Conservation (phyloP, 768 basidiomycete genomes). For the Baorangia bicolor region DNA sequence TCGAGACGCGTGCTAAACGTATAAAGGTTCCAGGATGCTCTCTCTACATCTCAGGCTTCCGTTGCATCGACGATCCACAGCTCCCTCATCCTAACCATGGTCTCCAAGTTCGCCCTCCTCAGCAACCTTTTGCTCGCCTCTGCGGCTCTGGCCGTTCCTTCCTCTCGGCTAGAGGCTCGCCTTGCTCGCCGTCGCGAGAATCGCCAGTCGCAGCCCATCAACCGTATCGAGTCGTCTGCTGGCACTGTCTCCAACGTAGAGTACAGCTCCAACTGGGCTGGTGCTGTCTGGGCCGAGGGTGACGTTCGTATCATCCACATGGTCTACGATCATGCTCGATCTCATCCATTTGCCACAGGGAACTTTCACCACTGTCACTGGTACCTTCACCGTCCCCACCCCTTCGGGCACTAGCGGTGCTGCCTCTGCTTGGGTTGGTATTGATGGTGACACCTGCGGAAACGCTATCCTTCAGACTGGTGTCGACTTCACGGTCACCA, state of each 20-base stretch:
- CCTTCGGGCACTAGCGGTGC: slow-evolving; percentile 7
- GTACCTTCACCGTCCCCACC: slow-evolving; percentile 21
- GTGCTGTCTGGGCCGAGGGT: slow-evolving; percentile 11
- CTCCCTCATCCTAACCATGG: slow-evolving; percentile 10
- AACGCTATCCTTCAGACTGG: slow-evolving; percentile 22
- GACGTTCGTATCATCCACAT: slow-evolving; percentile 4
- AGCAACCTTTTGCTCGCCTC: slow-evolving; percentile 20
- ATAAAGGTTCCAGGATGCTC: slow-evolving; percentile 11
- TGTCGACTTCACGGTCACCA: slow-evolving; percentile 7
- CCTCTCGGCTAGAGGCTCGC: slow-evolving; percentile 13
- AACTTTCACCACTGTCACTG: slow-evolving; percentile 20
- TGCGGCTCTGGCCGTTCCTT: slow-evolving; percentile 13
- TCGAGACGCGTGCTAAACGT: background rate
- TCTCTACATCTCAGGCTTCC: background rate
- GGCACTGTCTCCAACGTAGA: slow-evolving; percentile 1
- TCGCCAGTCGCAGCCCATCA: slow-evolving; percentile 12
- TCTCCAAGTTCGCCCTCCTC: slow-evolving; percentile 17
- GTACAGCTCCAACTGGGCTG: slow-evolving; percentile 22
- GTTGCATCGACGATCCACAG: background rate
- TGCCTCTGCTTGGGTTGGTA: slow-evolving; percentile 25
- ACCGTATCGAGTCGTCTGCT: background rate
- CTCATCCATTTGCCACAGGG: slow-evolving; percentile 11
- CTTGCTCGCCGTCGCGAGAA: slow-evolving; percentile 14
- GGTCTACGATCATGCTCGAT: background rate
- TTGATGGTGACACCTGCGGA: slow-evolving; percentile 18